These are phyloP conservation scores for Verticillium alfalfae DNA, from an alignment of 2,329 filamentous ascomycete species.

Conservation along the genomic window DNA sequence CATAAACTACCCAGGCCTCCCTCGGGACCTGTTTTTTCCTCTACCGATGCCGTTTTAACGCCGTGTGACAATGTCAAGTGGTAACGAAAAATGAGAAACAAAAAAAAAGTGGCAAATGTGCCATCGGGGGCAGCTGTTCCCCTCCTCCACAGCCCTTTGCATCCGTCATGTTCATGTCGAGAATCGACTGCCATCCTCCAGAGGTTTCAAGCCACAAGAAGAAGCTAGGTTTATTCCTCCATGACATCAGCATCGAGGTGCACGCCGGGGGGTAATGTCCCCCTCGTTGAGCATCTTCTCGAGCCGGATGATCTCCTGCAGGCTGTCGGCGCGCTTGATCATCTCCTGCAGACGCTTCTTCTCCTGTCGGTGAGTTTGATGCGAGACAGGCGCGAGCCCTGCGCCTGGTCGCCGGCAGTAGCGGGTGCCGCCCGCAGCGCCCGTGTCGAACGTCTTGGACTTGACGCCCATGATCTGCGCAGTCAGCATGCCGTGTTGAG, in stretches of 20 bases:
- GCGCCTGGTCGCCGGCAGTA: conserved; percentile 21
- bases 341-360: conserved; percentile 78
- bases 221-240: conserved; percentile 45
- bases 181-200: not conserved
- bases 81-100: not conserved
- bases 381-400: conserved; percentile 60
- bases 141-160: too few species aligned
- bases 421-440: conserved; percentile 33
- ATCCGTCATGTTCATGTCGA: not conserved
- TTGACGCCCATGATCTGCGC: conserved; percentile 76
- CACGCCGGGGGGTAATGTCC: conserved; percentile 69
- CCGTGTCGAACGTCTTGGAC: conserved; percentile 65
- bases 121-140: conserved; percentile 3
- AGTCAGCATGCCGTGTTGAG: conserved; percentile 1
- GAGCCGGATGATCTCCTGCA: conserved; percentile 83
- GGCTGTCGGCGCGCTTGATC: conserved; percentile 81
- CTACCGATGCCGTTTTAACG: not conserved
- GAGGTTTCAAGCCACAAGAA: not conserved
- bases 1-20: not conserved
- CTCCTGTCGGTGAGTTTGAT: conserved; percentile 85
- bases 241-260: conserved; percentile 49
- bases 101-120: not conserved
- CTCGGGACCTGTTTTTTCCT: not conserved
- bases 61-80: not conserved
- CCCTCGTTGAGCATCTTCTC: conserved; percentile 93